phyloP scores from a whole-genome alignment of 1,139 yeast species.

The Magnusiomyces suaveolens region DNA sequence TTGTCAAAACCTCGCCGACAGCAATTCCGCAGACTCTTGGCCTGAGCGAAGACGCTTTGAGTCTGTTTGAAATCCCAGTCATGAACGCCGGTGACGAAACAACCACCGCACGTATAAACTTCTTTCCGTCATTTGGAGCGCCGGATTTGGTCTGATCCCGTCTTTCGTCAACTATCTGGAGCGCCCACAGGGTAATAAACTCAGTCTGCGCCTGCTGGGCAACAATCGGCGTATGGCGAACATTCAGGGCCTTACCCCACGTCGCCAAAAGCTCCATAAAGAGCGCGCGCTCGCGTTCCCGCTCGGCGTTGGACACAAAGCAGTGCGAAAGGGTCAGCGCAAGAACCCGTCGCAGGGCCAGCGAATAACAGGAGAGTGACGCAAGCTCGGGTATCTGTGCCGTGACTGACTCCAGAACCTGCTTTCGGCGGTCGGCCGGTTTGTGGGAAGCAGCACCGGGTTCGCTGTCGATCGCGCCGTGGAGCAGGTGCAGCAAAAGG shows the following conservation, averaged over 20 bases:
- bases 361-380: not conserved
- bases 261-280: conserved; percentile 17
- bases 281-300: conserved; percentile 6
- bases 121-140: conserved; percentile 24
- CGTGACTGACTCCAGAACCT: not conserved
- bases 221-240: conserved; percentile 20
- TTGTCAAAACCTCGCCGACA: conserved; percentile 41
- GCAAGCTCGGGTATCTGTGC: conserved; percentile 6
- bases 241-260: conserved; percentile 22
- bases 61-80: conserved; percentile 38
- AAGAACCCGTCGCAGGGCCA: conserved; percentile 3
- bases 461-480: not conserved
- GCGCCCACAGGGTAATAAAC: conserved; percentile 21
- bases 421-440: not conserved
- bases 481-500: not conserved
- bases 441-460: not conserved
- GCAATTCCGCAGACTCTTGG: conserved; percentile 40
- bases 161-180: conserved; percentile 19
- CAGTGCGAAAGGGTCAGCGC: not conserved
- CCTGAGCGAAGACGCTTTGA: conserved; percentile 38
- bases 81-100: conserved; percentile 31
- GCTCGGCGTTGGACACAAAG: not conserved
- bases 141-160: too few relatives aligned
- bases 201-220: conserved; percentile 25
- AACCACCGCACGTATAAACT: not conserved